Percentiles rank a stretch among this genome's conserved stretches.
Evolutionary conservation across 1,284 basidiomycete genomes (phyloP).

Genomic region (Pseudozyma thailandica): DNA sequence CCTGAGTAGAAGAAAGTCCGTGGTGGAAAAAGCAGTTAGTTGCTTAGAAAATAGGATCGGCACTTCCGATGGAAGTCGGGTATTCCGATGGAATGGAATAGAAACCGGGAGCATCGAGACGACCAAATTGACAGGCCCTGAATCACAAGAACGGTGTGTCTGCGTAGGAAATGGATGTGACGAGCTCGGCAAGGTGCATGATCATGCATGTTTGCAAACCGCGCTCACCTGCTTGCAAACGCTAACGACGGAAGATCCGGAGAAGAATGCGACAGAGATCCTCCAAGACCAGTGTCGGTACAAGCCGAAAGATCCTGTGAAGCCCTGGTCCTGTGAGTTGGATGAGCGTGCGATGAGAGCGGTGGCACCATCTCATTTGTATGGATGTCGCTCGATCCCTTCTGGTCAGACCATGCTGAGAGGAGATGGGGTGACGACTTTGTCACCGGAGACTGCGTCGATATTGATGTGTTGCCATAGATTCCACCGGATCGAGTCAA

Average conservation of each 20-base stretch:
- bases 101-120: no score
- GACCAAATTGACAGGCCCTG: no score
- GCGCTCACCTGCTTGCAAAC: constrained; percentile 8
- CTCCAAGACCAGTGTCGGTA: background rate
- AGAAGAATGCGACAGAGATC: constrained; percentile 23
- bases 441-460: background rate
- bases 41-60: background rate
- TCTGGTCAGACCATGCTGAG: background rate
- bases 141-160: no score
- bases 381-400: background rate
- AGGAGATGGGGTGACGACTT: constrained; percentile 13
- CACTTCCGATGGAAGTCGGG: no score
- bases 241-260: constrained; percentile 25
- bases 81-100: no score
- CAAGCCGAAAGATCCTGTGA: background rate
- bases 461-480: constrained; percentile 11
- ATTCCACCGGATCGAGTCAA: constrained; percentile 37
- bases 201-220: background rate
- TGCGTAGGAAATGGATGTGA: background rate
- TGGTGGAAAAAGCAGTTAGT: background rate
- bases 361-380: constrained; percentile 4
- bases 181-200: background rate
- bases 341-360: constrained; percentile 2
- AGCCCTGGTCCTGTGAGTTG: background rate
- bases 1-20: no score